These are phyloP conservation scores for Suillus paluster DNA, from an alignment of 768 basidiomycete genomes.

Conservation along the genomic window DNA sequence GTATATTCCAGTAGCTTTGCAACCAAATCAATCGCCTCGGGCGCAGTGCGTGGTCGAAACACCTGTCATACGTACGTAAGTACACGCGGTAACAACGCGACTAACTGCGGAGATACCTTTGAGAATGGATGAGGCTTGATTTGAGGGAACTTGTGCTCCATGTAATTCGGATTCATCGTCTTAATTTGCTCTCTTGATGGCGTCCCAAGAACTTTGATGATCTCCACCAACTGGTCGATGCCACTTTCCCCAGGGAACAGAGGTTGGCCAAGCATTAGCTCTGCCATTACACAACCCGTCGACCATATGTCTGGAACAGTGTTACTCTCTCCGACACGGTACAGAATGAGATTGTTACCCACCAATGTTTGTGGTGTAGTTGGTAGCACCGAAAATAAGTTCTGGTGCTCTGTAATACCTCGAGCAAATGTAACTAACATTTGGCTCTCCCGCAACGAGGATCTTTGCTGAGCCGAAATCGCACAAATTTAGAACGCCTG, in stretches of 20 bases:
- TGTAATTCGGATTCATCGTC: constrained; percentile 99
- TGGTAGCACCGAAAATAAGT: constrained; percentile 98
- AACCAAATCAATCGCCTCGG: constrained; percentile 95
- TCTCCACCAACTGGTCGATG: constrained; percentile 99
- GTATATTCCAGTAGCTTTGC: constrained; percentile 97
- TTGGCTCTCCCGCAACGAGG: constrained; percentile 95
- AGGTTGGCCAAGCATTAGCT: constrained; percentile 98
- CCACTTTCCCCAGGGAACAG: constrained; percentile 99
- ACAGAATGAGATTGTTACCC: constrained; percentile 34
- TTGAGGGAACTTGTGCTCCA: constrained; percentile 99
- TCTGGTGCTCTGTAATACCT: constrained; percentile 99
- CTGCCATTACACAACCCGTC: constrained; percentile 99
- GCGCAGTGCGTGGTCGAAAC: constrained; percentile 95
- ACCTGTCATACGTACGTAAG: constrained; percentile 56
- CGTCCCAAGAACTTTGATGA: constrained; percentile 99
- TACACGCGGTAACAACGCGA: constrained; percentile 12
- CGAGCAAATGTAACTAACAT: constrained; percentile 99
- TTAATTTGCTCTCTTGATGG: constrained; percentile 99
- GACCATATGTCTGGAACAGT: constrained; percentile 89
- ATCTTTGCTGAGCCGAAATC: constrained; percentile 99
- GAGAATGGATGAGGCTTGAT: constrained; percentile 99
- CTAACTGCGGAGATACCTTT: constrained; percentile 62
- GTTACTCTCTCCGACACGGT: constrained; percentile 11
- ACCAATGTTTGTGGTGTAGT: constrained; percentile 99
- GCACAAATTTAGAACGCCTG: constrained; percentile 96